Conservation (phyloP, 345 rosid genomes). For the Salix purpurea region DNA sequence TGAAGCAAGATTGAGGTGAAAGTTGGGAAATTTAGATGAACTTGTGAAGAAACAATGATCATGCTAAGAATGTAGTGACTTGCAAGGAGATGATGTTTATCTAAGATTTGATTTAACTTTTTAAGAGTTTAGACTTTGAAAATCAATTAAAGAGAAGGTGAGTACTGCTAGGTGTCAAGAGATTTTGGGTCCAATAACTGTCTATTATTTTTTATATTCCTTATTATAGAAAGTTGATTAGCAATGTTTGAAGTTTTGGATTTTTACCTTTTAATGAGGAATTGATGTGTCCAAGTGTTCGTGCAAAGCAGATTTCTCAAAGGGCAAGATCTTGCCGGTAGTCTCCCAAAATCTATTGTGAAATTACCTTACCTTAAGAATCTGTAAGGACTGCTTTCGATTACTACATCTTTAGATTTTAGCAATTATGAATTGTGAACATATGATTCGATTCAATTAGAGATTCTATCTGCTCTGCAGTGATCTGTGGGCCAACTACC, state of each 20-base stretch:
- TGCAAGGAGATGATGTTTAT: background rate
- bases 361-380: slow-evolving; percentile 11
- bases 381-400: background rate
- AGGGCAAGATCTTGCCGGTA: slow-evolving; percentile 13
- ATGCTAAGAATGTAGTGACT: background rate
- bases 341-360: slow-evolving; percentile 6
- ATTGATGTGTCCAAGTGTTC: background rate
- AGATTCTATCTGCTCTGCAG: background rate
- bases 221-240: background rate
- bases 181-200: background rate
- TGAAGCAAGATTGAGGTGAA: background rate
- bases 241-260: background rate
- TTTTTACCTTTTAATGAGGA: background rate
- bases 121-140: background rate
- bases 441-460: background rate
- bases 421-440: background rate
- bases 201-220: background rate
- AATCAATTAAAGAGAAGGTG: background rate
- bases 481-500: slow-evolving; percentile 10
- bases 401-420: background rate
- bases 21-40: background rate
- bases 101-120: background rate
- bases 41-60: background rate
- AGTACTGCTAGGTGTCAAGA: background rate
- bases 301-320: background rate